phyloP scores from a whole-genome alignment of 441 rosid species.

The Jatropha multifida region DNA sequence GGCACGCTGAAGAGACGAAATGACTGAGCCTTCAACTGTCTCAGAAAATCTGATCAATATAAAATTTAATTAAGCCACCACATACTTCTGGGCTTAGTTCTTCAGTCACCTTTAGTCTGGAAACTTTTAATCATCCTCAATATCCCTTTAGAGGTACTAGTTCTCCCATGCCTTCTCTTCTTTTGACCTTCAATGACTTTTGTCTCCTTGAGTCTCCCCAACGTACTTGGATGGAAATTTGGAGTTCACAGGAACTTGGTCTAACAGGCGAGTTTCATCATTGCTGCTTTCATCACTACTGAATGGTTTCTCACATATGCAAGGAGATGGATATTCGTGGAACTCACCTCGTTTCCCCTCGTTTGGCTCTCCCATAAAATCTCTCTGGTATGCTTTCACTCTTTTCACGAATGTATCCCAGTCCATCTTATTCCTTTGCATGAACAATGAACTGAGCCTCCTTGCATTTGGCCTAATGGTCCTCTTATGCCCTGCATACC shows the following conservation, averaged over 20 bases:
- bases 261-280: conserved; percentile 18
- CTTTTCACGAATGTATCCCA: conserved; percentile 80
- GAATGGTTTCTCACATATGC: conserved; percentile 71
- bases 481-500: conserved; percentile 95
- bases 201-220: conserved; percentile 23
- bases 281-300: conserved; percentile 34
- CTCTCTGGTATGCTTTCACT: conserved; percentile 83
- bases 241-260: conserved; percentile 10
- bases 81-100: not conserved
- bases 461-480: conserved; percentile 92
- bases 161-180: conserved; percentile 26
- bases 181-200: conserved; percentile 14
- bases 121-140: conserved; percentile 38
- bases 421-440: conserved; percentile 62
- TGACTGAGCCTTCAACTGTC: not conserved
- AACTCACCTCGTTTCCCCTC: conserved; percentile 85
- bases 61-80: not conserved
- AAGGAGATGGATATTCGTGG: conserved; percentile 82
- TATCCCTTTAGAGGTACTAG: conserved; percentile 25
- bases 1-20: conserved; percentile 1
- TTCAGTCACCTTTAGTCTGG: conserved; percentile 28
- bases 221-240: not conserved
- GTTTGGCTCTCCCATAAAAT: conserved; percentile 97
- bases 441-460: conserved; percentile 76
- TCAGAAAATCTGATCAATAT: not conserved